Evolutionary conservation across 352 stramenopile species (phyloP).

Genomic region (Globisporangium yorkense): DNA sequence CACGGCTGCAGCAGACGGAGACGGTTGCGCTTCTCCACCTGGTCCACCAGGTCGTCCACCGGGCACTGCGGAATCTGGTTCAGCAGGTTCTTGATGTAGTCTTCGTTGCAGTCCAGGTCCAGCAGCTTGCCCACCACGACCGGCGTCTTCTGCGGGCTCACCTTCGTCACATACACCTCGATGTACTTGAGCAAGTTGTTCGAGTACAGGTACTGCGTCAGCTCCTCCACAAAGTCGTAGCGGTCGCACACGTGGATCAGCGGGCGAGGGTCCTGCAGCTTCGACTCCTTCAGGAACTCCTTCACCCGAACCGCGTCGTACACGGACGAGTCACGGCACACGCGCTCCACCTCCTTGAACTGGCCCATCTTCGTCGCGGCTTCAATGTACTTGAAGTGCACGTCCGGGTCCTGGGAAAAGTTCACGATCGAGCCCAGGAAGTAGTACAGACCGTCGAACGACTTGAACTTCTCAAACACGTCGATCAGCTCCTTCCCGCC

Average conservation of each 20-base stretch:
- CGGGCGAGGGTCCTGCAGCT: constrained; percentile 97
- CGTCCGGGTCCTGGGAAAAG: constrained; percentile 95
- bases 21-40: constrained; percentile 99
- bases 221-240: constrained; percentile 99
- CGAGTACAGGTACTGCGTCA: constrained; percentile 99
- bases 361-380: constrained; percentile 99
- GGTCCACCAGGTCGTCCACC: constrained; percentile 97
- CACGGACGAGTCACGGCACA: constrained; percentile 99
- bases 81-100: constrained; percentile 99
- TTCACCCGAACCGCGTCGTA: constrained; percentile 99
- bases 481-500: constrained; percentile 94
- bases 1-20: constrained; percentile 98
- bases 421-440: constrained; percentile 99
- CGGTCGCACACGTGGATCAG: constrained; percentile 99
- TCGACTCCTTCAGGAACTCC: constrained; percentile 99
- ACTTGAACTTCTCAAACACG: constrained; percentile 99
- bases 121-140: constrained; percentile 99
- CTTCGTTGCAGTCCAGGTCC: constrained; percentile 98
- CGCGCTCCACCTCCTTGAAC: constrained; percentile 99
- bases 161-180: constrained; percentile 98
- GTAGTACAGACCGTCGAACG: constrained; percentile 98
- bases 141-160: constrained; percentile 97
- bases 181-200: constrained; percentile 99
- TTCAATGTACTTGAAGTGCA: constrained; percentile 99
- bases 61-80: constrained; percentile 95